phyloP scores from a whole-genome alignment of 371 early-diverging fungal genomes.

The Umbelopsis sp. region DNA sequence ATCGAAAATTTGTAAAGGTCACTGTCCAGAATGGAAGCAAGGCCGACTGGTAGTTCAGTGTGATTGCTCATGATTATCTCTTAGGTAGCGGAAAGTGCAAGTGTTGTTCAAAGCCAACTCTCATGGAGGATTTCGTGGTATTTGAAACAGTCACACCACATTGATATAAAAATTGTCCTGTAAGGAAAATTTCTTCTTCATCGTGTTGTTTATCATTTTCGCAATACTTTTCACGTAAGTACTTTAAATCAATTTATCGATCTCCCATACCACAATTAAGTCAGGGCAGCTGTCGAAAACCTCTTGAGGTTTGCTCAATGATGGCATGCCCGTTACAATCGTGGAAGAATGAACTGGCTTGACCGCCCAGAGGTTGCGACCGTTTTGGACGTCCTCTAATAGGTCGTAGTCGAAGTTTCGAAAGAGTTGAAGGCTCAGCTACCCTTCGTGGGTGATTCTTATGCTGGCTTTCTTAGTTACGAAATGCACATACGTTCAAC shows the following conservation, averaged over 20 bases:
- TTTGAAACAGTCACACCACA: background rate
- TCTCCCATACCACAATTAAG: slow-evolving; percentile 12
- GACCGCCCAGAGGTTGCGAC: slow-evolving; percentile 17
- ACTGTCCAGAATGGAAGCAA: slow-evolving; percentile 68
- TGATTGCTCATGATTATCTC: background rate
- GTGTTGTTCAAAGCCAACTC: background rate
- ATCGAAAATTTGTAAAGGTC: slow-evolving; percentile 84
- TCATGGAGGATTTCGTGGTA: background rate
- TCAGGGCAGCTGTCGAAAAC: slow-evolving; percentile 13
- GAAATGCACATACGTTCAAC: background rate
- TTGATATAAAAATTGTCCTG: background rate
- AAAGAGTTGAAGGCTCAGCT: slow-evolving; percentile 20
- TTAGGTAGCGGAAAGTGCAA: background rate
- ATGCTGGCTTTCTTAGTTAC: slow-evolving; percentile 17
- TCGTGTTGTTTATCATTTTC: background rate
- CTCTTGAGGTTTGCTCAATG: background rate
- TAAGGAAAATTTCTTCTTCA: slow-evolving; percentile 5
- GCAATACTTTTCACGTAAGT: background rate
- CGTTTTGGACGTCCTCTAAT: slow-evolving; percentile 17
- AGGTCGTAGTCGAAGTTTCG: slow-evolving; percentile 17
- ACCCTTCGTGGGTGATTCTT: background rate
- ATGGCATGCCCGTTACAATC: slow-evolving; percentile 19
- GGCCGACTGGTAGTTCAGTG: background rate
- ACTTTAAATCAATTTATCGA: background rate
- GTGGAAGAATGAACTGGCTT: slow-evolving; percentile 13